Conservation (phyloP, 108 stramenopile genomes). For the Cyclotella cryptica region DNA sequence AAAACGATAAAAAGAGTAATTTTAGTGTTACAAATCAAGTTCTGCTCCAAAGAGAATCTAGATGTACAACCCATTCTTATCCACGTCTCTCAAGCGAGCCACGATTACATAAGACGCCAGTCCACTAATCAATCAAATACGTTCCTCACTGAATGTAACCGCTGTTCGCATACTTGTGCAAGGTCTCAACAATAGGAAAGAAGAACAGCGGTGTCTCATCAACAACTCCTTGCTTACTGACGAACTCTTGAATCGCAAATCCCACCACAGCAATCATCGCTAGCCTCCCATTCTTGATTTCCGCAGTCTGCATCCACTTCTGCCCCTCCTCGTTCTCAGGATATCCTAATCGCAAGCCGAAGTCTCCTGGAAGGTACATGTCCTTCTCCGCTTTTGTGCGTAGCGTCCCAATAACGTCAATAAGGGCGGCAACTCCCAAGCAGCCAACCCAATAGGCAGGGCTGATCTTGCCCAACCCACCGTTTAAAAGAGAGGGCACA, state of each 20-base stretch:
- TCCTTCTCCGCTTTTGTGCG: slow-evolving; percentile 46
- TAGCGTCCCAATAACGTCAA: slow-evolving; percentile 73
- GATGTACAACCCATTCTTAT: too few species aligned
- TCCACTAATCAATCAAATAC: too few species aligned
- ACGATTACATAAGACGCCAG: too few species aligned
- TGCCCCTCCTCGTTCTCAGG: slow-evolving; percentile 66
- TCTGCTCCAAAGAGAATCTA: too few species aligned
- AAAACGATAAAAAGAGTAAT: too few species aligned
- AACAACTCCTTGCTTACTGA: slow-evolving; percentile 75
- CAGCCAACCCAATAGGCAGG: slow-evolving; percentile 83
- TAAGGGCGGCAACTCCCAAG: slow-evolving; percentile 69
- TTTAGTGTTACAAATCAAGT: too few species aligned
- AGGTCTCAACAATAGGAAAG: slow-evolving; percentile 70
- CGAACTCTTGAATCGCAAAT: slow-evolving; percentile 86
- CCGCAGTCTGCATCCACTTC: slow-evolving; percentile 73
- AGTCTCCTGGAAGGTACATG: slow-evolving; percentile 78
- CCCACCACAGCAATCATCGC: slow-evolving; percentile 92
- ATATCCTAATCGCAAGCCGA: slow-evolving; percentile 68
- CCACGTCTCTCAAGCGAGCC: too few species aligned
- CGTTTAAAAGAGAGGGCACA: slow-evolving; percentile 85
- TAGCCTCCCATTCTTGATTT: slow-evolving; percentile 93
- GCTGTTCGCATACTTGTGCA: slow-evolving; percentile 77
- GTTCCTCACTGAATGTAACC: slow-evolving; percentile 74
- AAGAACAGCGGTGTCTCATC: slow-evolving; percentile 89
- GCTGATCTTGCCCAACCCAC: slow-evolving; percentile 86